A percentile compares a stretch with the other conserved stretches of the same genome.
Conservation (phyloP, 345 rosid genomes). For the Atalantia buxifolia region DNA sequence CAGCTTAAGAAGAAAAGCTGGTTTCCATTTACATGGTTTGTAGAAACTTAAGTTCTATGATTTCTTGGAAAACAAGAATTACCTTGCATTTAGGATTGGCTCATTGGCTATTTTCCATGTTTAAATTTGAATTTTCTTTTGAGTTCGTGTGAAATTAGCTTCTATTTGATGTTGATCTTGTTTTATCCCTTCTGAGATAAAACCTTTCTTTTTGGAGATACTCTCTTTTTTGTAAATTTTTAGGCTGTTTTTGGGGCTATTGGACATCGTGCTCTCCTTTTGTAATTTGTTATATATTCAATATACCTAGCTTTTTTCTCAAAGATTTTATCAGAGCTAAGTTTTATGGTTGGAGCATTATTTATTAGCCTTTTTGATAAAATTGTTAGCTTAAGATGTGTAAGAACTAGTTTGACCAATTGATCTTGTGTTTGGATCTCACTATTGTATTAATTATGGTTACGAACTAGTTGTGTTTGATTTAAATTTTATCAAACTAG, state of each 20-base stretch:
- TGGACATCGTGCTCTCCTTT: too few relatives aligned
- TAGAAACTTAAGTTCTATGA: slow-evolving; percentile 17
- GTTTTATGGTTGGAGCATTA: not conserved
- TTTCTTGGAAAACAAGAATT: slow-evolving; percentile 6
- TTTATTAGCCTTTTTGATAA: not conserved
- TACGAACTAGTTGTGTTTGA: not conserved
- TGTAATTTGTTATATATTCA: too few relatives aligned
- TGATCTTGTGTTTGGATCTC: not conserved
- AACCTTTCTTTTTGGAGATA: too few relatives aligned
- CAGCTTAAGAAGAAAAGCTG: slow-evolving; percentile 74
- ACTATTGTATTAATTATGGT: not conserved
- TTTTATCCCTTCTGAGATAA: too few relatives aligned
- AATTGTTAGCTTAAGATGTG: not conserved
- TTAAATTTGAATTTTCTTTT: not conserved
- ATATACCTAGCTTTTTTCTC: too few relatives aligned
- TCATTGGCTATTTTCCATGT: not conserved
- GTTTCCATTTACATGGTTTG: slow-evolving; percentile 89
- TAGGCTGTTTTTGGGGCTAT: too few relatives aligned
- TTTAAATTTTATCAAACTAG: not conserved
- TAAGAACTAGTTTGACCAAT: not conserved
- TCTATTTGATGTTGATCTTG: not conserved
- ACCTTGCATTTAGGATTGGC: slow-evolving; percentile 8
- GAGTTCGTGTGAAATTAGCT: slow-evolving; percentile 2
- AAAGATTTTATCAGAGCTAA: not conserved
- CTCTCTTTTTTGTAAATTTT: too few relatives aligned